Base-by-base conservation (phyloP, 1,284 basidiomycete genomes). In the Rhodotorula sp. region DNA sequence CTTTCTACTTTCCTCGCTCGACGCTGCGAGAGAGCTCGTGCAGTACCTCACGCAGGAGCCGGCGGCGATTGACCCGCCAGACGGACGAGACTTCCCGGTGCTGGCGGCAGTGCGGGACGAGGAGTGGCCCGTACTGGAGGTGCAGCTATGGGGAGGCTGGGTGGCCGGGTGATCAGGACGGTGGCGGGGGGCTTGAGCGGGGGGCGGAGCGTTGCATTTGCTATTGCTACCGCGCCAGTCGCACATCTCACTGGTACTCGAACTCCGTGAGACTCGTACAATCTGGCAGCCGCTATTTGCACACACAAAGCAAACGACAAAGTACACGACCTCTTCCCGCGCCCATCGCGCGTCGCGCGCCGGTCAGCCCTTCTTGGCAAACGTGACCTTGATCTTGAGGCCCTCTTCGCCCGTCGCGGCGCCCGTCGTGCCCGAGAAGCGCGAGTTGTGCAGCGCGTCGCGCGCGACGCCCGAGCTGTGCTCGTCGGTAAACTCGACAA, bases 371-470 rank as follows among this genome's bases (percentile, higher is more conserved):
- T 49, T 53, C 69, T 78, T 81, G 53, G 82, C 82, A 48, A 73
- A 71, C 67, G 81, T 78, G 64, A 90, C 93, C 88, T 96, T 97
- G 87, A 96, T 95, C 84, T 96, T 96, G 27, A 71, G 61, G 4
- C 71, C 67, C 83, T 92, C 92, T 83, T 94, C 93, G 57, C 25
- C 23, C 34, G 23, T n/a, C 34, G 44, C 93, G 82, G 95, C 85
- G 5, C 54, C 66, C 8, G 10, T 17, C 60, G 55, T 8, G 4
- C 60, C 66, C 12, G n/a, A 34, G 44, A 67, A 56, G 83, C 93
- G 94, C 87, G 93, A 94, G 81, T 97, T 96, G 87, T 97, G 93
- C 79, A 97, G 82, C 41, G 92, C 93, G 77, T 97, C 93, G 82
- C 95, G 95, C 46, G 94, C 94, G 52, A 90, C 88, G 21, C 88